These are phyloP conservation scores for Arxiozyma slooffiae DNA, from an alignment of 1,139 yeast species.

Conservation along the genomic window DNA sequence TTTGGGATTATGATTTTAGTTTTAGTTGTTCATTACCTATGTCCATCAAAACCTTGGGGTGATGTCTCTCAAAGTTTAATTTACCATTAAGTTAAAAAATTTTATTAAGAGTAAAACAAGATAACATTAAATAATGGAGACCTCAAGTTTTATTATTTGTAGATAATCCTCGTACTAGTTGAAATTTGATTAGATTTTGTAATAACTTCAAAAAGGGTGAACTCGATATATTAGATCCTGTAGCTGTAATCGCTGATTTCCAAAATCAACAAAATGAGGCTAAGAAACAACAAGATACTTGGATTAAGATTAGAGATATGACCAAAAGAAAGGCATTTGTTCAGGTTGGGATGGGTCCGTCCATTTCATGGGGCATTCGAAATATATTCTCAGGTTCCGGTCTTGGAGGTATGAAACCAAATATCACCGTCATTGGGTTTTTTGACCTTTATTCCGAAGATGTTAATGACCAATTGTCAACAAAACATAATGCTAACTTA, in stretches of 20 bases:
- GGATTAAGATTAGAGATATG: constrained; percentile 73
- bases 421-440: constrained; percentile 83
- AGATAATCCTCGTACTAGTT: constrained; percentile 82
- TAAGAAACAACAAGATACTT: constrained; percentile 62
- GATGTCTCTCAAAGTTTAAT: constrained; percentile 91
- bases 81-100: constrained; percentile 92
- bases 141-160: constrained; percentile 83
- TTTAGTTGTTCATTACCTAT: constrained; percentile 69
- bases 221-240: constrained; percentile 84
- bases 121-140: constrained; percentile 94
- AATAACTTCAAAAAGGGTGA: constrained; percentile 94
- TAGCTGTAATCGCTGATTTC: constrained; percentile 48
- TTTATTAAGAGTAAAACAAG: constrained; percentile 67
- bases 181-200: constrained; percentile 91
- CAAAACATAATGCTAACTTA: constrained; percentile 5
- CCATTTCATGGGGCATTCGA: constrained; percentile 91
- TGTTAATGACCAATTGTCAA: constrained; percentile 2
- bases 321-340: constrained; percentile 83
- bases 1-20: constrained; percentile 56
- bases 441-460: constrained; percentile 39
- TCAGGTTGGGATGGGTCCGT: constrained; percentile 81
- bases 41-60: constrained; percentile 96
- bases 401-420: constrained; percentile 94
- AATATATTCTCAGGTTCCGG: constrained; percentile 89
- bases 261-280: constrained; percentile 58